Percentiles rank a stretch among this genome's conserved stretches.
phyloP scores from a whole-genome alignment of 2,329 filamentous ascomycete genomes.

The Fusarium sp. region DNA sequence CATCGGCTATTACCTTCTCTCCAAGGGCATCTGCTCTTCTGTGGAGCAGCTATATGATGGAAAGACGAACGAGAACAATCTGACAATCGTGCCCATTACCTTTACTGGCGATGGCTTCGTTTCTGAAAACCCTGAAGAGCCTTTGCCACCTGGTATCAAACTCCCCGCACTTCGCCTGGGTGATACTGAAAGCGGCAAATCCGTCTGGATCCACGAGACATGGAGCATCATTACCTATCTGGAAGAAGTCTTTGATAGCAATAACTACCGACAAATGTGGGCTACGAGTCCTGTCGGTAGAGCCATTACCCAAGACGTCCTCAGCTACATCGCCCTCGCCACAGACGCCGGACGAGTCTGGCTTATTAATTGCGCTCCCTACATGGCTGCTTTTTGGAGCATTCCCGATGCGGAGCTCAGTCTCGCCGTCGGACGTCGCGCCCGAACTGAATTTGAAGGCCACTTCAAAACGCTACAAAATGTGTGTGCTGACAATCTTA shows the following conservation, averaged over 20 bases:
- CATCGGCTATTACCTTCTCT: background rate
- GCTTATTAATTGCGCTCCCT: background rate
- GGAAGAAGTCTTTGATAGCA: background rate
- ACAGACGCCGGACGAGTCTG: background rate
- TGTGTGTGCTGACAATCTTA: background rate
- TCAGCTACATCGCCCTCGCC: background rate
- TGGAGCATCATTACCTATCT: background rate
- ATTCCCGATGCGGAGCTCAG: background rate
- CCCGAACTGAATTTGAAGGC: background rate
- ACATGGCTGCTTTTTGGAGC: background rate
- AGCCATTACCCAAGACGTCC: background rate
- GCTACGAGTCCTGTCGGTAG: background rate
- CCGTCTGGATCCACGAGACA: background rate
- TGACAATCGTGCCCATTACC: background rate
- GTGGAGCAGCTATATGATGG: background rate
- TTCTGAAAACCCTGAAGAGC: background rate
- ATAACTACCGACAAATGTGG: background rate
- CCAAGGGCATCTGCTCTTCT: background rate
- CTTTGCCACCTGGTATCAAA: background rate
- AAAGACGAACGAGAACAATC: background rate
- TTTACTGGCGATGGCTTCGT: background rate
- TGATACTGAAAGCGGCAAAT: background rate
- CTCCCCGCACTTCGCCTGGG: background rate
- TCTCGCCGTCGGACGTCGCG: background rate
- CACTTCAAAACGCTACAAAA: background rate